Evolutionary conservation across 306 rosid genomes (phyloP).

Genomic region (Acacia melanoxylon): DNA sequence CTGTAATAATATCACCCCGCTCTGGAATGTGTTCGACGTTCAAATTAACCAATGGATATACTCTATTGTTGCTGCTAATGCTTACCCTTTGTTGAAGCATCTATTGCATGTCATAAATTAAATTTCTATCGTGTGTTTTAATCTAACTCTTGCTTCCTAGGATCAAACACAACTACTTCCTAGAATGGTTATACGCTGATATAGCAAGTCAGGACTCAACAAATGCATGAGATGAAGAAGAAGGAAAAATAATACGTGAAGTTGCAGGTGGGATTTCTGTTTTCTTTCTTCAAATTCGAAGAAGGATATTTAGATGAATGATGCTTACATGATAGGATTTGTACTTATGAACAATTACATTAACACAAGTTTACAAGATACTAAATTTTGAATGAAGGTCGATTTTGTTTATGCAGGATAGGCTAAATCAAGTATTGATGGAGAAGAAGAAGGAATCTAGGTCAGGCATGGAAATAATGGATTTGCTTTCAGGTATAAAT

Average conservation of each 20-base stretch:
- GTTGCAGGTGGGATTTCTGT: constrained; percentile 72
- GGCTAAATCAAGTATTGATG: constrained; percentile 91
- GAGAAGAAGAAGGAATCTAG: constrained; percentile 98
- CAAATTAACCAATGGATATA: too few relatives aligned
- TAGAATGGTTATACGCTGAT: too few relatives aligned
- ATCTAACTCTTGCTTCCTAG: too few relatives aligned
- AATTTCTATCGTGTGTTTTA: too few relatives aligned
- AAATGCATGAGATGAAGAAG: constrained; percentile 57
- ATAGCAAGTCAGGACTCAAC: too few relatives aligned
- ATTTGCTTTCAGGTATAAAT: constrained; percentile 87
- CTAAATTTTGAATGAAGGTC: constrained; percentile 26
- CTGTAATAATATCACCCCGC: too few relatives aligned
- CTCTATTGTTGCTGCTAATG: too few relatives aligned
- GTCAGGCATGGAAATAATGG: constrained; percentile 99
- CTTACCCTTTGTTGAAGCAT: too few relatives aligned
- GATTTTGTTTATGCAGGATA: constrained; percentile 65
- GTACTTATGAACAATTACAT: constrained; percentile 17
- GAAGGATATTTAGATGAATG: constrained; percentile 26
- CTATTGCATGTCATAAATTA: too few relatives aligned
- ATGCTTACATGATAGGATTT: constrained; percentile 21
- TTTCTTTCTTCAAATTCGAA: neutral
- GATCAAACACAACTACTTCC: too few relatives aligned
- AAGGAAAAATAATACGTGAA: constrained; percentile 96
- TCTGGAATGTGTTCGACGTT: too few relatives aligned
- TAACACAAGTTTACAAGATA: neutral